Evolutionary conservation across 805 yeast species (phyloP).

Genomic region (Yamadazyma paraphyllophila): DNA sequence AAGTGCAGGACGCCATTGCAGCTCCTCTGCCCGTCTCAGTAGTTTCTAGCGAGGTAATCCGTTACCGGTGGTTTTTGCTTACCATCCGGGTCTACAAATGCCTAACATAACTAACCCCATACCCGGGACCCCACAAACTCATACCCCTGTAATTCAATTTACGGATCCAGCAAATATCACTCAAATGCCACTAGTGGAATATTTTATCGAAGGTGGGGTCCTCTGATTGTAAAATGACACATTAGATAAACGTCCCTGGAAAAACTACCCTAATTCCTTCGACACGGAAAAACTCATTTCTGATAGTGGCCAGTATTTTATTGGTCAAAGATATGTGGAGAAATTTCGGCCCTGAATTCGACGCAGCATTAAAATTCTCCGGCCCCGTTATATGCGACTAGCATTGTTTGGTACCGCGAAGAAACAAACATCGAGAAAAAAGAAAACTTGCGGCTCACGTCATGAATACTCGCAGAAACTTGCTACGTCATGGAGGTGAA

Average conservation of each 20-base stretch:
- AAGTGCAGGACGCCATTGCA: background rate
- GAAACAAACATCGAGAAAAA: too few relatives aligned
- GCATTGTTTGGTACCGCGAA: background rate
- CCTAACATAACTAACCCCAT: background rate
- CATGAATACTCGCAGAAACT: too few relatives aligned
- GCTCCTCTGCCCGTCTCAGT: background rate
- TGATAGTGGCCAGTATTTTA: background rate
- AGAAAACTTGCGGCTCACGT: too few relatives aligned
- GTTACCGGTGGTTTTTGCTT: background rate
- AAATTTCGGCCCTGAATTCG: background rate
- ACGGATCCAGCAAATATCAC: too few relatives aligned
- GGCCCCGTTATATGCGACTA: background rate
- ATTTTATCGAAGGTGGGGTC: too few relatives aligned
- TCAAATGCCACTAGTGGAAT: too few relatives aligned
- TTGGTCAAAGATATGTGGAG: background rate
- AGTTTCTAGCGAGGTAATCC: background rate
- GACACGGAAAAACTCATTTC: background rate
- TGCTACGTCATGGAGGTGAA: too few relatives aligned
- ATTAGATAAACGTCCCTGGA: background rate
- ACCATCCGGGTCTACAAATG: background rate
- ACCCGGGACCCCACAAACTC: conserved; percentile 3
- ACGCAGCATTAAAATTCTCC: background rate
- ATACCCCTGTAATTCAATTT: too few relatives aligned
- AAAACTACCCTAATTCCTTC: background rate
- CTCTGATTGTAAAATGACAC: background rate